phyloP scores from a whole-genome alignment of 495 filamentous ascomycete species.

The Neurospora pannonica region DNA sequence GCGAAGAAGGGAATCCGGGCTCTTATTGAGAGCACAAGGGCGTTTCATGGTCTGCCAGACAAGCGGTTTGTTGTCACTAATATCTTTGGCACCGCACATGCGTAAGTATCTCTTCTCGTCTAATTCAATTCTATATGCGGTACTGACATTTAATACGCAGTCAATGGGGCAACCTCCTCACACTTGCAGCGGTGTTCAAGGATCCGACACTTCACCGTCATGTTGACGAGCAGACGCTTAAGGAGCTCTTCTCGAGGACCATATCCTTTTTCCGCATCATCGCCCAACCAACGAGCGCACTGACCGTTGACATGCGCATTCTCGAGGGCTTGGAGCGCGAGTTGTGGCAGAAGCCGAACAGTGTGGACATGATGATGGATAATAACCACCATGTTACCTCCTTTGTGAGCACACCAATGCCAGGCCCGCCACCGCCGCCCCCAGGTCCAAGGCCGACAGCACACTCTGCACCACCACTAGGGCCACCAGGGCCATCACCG shows the following conservation, averaged over 20 bases:
- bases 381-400: neutral
- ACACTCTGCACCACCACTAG: neutral
- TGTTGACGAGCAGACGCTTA: conserved; percentile 42
- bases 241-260: conserved; percentile 49
- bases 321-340: conserved; percentile 51
- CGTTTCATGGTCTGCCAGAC: conserved; percentile 62
- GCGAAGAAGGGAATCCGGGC: conserved; percentile 54
- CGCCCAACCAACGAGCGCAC: conserved; percentile 54
- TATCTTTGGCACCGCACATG: conserved; percentile 90
- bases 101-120: conserved; percentile 52
- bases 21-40: conserved; percentile 73
- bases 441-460: neutral
- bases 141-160: conserved; percentile 32
- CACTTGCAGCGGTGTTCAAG: conserved; percentile 68
- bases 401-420: neutral
- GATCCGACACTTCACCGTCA: conserved; percentile 45
- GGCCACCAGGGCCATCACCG: neutral
- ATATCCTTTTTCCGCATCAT: conserved; percentile 58
- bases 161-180: conserved; percentile 94
- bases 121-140: neutral
- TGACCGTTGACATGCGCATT: conserved; percentile 58
- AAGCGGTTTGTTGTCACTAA: conserved; percentile 80
- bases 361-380: conserved; percentile 9
- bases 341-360: conserved; percentile 21
- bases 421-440: neutral